Conservation (phyloP, 768 basidiomycete genomes). For the Phaeotremella fagi region DNA sequence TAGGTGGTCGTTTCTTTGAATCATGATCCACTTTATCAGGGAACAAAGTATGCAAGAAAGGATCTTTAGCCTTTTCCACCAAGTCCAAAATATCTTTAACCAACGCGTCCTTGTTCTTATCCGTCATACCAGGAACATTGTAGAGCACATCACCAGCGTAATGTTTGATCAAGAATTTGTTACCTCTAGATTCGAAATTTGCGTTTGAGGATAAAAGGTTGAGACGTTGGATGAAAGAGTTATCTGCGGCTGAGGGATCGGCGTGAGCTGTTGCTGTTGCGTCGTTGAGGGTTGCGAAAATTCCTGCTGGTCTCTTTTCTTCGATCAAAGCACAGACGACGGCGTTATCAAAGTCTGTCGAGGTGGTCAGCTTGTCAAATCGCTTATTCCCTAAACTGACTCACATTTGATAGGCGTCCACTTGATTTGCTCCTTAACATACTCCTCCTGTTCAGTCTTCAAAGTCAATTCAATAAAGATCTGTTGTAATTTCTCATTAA, state of each 20-base stretch:
- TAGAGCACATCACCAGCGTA: conserved; percentile 99
- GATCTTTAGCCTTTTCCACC: conserved; percentile 69
- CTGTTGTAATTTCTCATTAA: conserved; percentile 98
- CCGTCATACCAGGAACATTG: conserved; percentile 95
- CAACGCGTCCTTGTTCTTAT: conserved; percentile 98
- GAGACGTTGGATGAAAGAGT: conserved; percentile 89
- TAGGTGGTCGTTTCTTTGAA: conserved; percentile 96
- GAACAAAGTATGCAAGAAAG: conserved; percentile 83
- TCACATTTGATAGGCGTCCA: conserved; percentile 97
- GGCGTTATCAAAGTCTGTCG: conserved; percentile 48
- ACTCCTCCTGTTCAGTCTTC: conserved; percentile 99
- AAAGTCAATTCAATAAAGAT: conserved; percentile 98
- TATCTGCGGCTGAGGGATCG: conserved; percentile 91
- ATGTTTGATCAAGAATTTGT: conserved; percentile 91
- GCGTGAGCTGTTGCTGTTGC: conserved; percentile 99
- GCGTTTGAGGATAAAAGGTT: conserved; percentile 74
- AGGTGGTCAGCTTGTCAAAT: conserved; percentile 5
- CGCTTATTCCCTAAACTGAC: conserved; percentile 1
- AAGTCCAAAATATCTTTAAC: conserved; percentile 92
- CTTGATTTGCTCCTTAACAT: conserved; percentile 95
- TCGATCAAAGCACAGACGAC: conserved; percentile 98
- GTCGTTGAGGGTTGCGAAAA: conserved; percentile 96
- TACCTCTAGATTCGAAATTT: conserved; percentile 90
- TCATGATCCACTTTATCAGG: conserved; percentile 91
- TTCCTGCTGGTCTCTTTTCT: conserved; percentile 89